phyloP scores from a whole-genome alignment of 306 rosid species.

The Ochetophila trinervis region DNA sequence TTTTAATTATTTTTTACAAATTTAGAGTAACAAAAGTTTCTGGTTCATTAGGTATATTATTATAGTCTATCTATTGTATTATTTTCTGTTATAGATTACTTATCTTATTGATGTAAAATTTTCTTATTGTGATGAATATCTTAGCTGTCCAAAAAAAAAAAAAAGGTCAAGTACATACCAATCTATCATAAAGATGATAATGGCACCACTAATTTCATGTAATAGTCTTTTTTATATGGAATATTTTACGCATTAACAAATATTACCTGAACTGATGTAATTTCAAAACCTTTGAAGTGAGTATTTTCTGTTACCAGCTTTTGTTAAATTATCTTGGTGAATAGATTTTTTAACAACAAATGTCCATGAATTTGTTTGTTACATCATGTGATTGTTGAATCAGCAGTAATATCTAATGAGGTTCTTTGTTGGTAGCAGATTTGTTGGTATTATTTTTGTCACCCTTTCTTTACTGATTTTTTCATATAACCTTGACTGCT shows the following conservation, averaged over 20 bases:
- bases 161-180: background rate
- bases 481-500: background rate
- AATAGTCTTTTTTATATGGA: background rate
- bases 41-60: background rate
- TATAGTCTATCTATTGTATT: background rate
- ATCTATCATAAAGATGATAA: background rate
- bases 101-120: background rate
- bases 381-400: background rate
- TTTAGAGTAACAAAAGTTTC: background rate
- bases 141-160: background rate
- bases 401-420: background rate
- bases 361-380: background rate
- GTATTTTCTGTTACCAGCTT: background rate
- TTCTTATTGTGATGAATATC: background rate
- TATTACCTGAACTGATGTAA: background rate
- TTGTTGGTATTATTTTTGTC: background rate
- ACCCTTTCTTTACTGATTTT: background rate
- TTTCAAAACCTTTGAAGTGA: background rate
- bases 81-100: background rate
- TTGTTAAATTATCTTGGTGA: conserved; percentile 5
- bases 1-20: too few species aligned
- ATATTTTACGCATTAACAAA: background rate
- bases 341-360: background rate
- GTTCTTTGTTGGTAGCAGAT: background rate
- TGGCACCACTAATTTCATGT: background rate